Evolutionary conservation across 2,329 filamentous ascomycete species (phyloP).

Genomic region (Paramyrothecium sp.): DNA sequence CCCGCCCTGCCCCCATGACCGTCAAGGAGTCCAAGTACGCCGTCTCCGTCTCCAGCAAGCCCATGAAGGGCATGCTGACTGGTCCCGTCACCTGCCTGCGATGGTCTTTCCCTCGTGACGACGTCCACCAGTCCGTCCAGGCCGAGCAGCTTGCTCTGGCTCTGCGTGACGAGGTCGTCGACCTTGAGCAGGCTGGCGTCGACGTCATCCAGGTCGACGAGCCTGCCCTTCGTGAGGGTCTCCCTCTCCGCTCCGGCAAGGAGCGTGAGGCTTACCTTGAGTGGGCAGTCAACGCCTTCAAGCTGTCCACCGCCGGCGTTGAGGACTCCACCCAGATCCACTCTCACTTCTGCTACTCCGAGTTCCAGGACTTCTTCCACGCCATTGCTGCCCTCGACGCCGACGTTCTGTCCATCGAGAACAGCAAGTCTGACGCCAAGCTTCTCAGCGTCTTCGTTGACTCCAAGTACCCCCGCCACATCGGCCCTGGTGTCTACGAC

Average conservation of each 20-base stretch:
- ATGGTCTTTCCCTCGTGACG: conserved; percentile 99
- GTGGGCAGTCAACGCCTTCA: conserved; percentile 98
- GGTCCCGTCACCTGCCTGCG: conserved; percentile 97
- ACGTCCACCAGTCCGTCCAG: conserved; percentile 98
- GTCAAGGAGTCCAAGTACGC: conserved; percentile 99
- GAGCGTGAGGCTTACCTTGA: conserved; percentile 96
- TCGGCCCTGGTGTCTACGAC: conserved; percentile 98
- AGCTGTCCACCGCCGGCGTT: conserved; percentile 89
- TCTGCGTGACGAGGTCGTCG: conserved; percentile 96
- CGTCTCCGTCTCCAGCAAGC: conserved; percentile 92
- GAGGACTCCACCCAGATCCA: conserved; percentile 97
- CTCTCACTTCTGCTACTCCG: conserved; percentile 99
- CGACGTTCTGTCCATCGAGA: conserved; percentile 98
- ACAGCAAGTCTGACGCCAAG: conserved; percentile 99
- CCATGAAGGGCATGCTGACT: conserved; percentile 99
- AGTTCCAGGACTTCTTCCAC: conserved; percentile 99
- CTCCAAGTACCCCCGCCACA: conserved; percentile 95
- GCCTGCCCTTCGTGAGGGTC: conserved; percentile 98
- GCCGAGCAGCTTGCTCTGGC: conserved; percentile 98
- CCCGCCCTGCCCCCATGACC: conserved; percentile 94
- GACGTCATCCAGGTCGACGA: conserved; percentile 99
- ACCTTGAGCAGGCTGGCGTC: conserved; percentile 95
- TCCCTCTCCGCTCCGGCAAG: conserved; percentile 88
- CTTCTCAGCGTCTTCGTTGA: conserved; percentile 98
- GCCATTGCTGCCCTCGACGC: conserved; percentile 97